Evolutionary conservation across 208 protist genomes (phyloP), one percentile per base, ranked within the genome.

Genomic region (Acanthamoeba quina): DNA sequence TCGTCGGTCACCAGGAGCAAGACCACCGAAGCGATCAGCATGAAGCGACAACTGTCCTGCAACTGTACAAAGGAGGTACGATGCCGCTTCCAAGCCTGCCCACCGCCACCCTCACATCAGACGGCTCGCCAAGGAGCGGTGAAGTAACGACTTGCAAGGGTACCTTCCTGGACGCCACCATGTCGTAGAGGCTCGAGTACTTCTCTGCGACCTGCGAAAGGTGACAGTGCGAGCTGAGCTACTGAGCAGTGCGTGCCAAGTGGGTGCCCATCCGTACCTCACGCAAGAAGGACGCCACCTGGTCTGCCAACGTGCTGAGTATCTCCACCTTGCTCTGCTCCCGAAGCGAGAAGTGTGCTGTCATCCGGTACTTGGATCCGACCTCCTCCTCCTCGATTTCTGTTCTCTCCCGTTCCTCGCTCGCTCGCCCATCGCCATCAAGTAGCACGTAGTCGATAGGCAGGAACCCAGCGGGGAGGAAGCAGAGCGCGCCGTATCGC

Each of bases 291-390:
- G 44, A 85, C 10, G 76, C 37, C 47, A 85, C 76, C 47, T 85
- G 44, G 7, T 85, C 76, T n/a, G 76, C 76, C 37, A 85, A 37
- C 15, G 76, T 34, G 47, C 76, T 31, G 4, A 85, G 47, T 19
- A 85, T 85, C 76, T 85, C 76, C 44, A 85, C 76, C 47, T 85
- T 85, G 76, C 76, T 85, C 76, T 85, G 37, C 76, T 85, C 76
- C 10, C 76, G 76, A 13, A 85, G 76, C 5, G 76, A 58, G 76
- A 85, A 85, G 76, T 85, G 76, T 13, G 76, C 76, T 5, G 76
- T 85, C 24, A 85, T 34, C 10, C 76, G 34, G 47, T 85, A 85
- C n/a, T 41, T 26, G 6, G 34, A 76, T 6, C n/a, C 68, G 34
- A 29, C 13, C 68, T 34, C 64, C 29, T 72, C 41, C 10, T 34